Percentiles rank a stretch among this genome's conserved stretches.
Evolutionary conservation across 139 green algal species (phyloP).

Genomic region (Mychonastes homosphaera): DNA sequence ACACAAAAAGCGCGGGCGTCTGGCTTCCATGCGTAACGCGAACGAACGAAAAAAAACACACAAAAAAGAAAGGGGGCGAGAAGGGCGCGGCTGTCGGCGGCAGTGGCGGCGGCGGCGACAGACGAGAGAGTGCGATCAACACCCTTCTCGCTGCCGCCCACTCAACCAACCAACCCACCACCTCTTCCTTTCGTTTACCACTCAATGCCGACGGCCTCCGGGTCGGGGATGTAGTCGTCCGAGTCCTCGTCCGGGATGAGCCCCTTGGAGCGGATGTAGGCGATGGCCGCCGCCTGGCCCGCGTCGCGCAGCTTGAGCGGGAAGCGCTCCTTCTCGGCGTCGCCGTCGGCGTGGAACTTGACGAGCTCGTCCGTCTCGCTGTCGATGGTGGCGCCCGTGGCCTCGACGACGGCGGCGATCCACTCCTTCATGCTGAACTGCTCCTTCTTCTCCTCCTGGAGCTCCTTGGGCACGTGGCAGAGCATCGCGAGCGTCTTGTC

Average conservation of each 20-base stretch:
- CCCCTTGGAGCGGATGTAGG: conserved; percentile 54
- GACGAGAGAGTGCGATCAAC: no score
- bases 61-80: no score
- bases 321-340: conserved; percentile 44
- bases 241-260: conserved; percentile 47
- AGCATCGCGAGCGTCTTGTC: conserved; percentile 51
- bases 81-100: no score
- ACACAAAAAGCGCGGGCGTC: no score
- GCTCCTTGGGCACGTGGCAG: conserved; percentile 56
- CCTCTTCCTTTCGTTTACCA: conserved; percentile 33
- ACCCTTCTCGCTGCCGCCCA: no score
- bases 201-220: conserved; percentile 41
- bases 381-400: conserved; percentile 10
- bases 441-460: conserved; percentile 36
- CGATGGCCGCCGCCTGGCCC: conserved; percentile 40
- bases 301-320: conserved; percentile 66
- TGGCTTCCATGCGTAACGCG: no score
- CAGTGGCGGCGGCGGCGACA: no score
- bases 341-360: conserved; percentile 28
- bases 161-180: no score
- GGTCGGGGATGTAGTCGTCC: conserved; percentile 59
- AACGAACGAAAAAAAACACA: no score
- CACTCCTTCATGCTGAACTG: conserved; percentile 40
- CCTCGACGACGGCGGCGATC: conserved; percentile 22
- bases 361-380: conserved; percentile 32